Evolutionary conservation across 2,329 filamentous ascomycete species (phyloP).

Genomic region (Botrytis squamosa): DNA sequence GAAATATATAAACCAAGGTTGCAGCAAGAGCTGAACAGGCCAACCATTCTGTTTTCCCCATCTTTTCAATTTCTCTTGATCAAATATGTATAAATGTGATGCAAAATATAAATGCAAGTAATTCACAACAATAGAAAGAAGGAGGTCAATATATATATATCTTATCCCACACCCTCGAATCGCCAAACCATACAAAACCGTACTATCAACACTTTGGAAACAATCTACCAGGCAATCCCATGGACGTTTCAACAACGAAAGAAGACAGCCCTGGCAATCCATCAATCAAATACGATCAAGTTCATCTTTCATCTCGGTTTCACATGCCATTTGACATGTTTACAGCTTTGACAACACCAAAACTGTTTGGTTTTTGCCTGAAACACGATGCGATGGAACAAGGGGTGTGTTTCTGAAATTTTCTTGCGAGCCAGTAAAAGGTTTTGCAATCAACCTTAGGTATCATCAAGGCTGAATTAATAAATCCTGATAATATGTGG

Average conservation of each 20-base stretch:
- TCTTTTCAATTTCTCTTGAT: not conserved
- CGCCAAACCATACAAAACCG: not conserved
- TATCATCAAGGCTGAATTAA: not conserved
- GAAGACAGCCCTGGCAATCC: not conserved
- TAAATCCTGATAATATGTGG: not conserved
- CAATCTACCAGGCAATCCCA: not conserved
- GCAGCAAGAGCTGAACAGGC: slow-evolving; percentile 8
- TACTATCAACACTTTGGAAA: not conserved
- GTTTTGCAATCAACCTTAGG: not conserved
- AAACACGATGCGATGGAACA: slow-evolving; percentile 4
- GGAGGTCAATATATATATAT: not conserved
- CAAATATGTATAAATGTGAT: not conserved
- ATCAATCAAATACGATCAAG: not conserved
- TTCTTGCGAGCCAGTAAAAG: slow-evolving; percentile 3
- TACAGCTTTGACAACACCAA: not conserved
- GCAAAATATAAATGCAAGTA: not conserved
- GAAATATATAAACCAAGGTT: slow-evolving; percentile 13
- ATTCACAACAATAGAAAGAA: not conserved
- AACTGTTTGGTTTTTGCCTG: slow-evolving; percentile 1
- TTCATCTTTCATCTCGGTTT: slow-evolving; percentile 6
- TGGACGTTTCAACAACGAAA: not conserved
- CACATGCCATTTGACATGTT: slow-evolving; percentile 8
- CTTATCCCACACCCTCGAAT: not conserved
- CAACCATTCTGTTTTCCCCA: slow-evolving; percentile 15
- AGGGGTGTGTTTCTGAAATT: not conserved